Evolutionary conservation across 495 filamentous ascomycete species (phyloP).

Genomic region (Aspergillus asperescens): DNA sequence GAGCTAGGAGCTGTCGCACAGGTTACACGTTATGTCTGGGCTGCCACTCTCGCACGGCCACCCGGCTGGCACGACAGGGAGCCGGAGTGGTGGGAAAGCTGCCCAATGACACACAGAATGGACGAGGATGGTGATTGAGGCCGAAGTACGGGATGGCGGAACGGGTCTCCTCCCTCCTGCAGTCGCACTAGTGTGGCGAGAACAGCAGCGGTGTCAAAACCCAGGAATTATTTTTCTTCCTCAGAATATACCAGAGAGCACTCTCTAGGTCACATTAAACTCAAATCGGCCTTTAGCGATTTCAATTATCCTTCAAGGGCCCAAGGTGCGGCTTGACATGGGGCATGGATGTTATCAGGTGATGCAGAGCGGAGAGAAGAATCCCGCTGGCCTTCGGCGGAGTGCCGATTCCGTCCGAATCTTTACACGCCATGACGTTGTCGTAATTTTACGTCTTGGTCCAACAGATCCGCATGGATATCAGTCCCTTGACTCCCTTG

Average conservation of each 20-base stretch:
- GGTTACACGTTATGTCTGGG: neutral
- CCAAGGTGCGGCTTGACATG: no score
- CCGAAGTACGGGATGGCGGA: neutral
- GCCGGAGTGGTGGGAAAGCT: neutral
- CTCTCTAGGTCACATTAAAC: no score
- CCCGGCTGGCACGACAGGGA: neutral
- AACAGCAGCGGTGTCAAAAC: neutral
- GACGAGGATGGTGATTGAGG: neutral
- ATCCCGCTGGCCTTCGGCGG: conserved; percentile 40
- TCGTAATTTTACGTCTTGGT: neutral
- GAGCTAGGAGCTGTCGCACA: no score
- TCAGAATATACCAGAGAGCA: no score
- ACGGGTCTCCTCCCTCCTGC: neutral
- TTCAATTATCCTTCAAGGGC: no score
- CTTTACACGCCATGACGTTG: conserved; percentile 13
- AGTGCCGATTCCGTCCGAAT: conserved; percentile 7
- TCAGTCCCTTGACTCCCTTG: conserved; percentile 5
- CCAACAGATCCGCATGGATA: no score
- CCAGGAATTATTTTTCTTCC: no score
- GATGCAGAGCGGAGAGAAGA: conserved; percentile 24
- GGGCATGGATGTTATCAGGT: neutral
- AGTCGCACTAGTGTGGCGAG: neutral
- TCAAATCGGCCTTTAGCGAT: no score
- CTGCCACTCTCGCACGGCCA: neutral
- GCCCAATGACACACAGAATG: neutral